Evolutionary conservation across 257 asterid species (phyloP).

Genomic region (Nicotiana otophora): DNA sequence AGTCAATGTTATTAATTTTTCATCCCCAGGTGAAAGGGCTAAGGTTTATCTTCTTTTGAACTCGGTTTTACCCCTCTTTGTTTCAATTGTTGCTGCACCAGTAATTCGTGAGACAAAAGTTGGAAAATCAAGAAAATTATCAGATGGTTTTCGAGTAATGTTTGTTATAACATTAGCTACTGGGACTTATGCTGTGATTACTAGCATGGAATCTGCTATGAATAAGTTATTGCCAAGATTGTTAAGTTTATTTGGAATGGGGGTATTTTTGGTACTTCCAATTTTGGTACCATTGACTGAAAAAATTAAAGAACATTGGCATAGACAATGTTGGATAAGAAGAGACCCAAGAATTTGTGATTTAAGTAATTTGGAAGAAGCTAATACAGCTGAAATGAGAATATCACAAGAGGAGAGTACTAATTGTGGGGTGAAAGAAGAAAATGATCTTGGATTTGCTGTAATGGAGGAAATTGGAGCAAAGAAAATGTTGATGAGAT

Average conservation of each 20-base stretch:
- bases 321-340: conserved; percentile 48
- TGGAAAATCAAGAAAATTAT: conserved; percentile 38
- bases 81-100: conserved; percentile 32
- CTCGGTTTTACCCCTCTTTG: conserved; percentile 42
- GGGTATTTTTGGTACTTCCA: conserved; percentile 30
- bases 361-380: conserved; percentile 9
- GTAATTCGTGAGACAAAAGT: conserved; percentile 24
- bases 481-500: conserved; percentile 38
- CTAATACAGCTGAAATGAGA: background rate
- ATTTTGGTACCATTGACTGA: conserved; percentile 43
- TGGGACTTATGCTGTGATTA: conserved; percentile 49
- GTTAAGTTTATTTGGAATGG: conserved; percentile 29
- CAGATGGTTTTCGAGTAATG: conserved; percentile 53
- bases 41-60: conserved; percentile 43
- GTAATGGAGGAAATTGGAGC: conserved; percentile 44
- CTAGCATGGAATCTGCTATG: conserved; percentile 31
- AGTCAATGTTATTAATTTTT: conserved; percentile 29
- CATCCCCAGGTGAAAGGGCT: conserved; percentile 30
- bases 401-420: background rate
- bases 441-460: background rate
- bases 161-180: conserved; percentile 42
- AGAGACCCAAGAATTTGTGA: conserved; percentile 18
- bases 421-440: conserved; percentile 5
- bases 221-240: conserved; percentile 8
- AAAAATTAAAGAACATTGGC: conserved; percentile 29